Base-by-base conservation (phyloP, 805 yeast species). In the Monosporozyma yasuniensis region DNA sequence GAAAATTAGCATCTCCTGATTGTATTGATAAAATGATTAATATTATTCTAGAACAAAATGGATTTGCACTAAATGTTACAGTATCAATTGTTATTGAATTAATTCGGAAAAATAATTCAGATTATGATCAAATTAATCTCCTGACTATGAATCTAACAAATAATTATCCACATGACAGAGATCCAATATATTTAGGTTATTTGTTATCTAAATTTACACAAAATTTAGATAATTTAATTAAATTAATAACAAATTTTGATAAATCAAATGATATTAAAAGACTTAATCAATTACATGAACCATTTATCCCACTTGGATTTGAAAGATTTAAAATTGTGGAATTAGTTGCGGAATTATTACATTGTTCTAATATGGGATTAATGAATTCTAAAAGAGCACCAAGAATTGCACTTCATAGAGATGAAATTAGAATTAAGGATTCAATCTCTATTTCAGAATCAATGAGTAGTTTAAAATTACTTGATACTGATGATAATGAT, bases 281-380 rank as follows among this genome's bases (percentile, higher is more conserved):
- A 54, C 70, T 69, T 49, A 84, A 87, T 39, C 84, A 88, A 41
- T 77, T 84, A 57, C 87, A 88, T 12, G 67, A 67, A 27, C 76
- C 77, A 7, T 60, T 52, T 54, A 84, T 81, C 60, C 89, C 91
- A 1, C 70, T 91, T 22, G 98, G 97, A 0, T 86, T 90, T 65
- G 95, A 91, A 60, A 76, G 91, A 56, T 90, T 91, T 69, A 86
- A 88, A 60, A 79, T 91, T 32, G 84, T 95, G 54, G 98, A 91
- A 68, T 72, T 91, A 47, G 80, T 91, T 50, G 98, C 98, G 0
- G 99, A 91, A 63, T 72, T 91, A 41, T 74, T 91, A 50, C 98
- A 91, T 68, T 91, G 99, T 64, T 87, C 96, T 18, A 91, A 91
- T 67, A 91, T 91, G 98, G 87, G 85, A 1, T 72, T 91, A 19